Evolutionary conservation across 768 basidiomycete genomes (phyloP), one percentile per base, ranked within the genome.

Genomic region (Auricularia heimuer): DNA sequence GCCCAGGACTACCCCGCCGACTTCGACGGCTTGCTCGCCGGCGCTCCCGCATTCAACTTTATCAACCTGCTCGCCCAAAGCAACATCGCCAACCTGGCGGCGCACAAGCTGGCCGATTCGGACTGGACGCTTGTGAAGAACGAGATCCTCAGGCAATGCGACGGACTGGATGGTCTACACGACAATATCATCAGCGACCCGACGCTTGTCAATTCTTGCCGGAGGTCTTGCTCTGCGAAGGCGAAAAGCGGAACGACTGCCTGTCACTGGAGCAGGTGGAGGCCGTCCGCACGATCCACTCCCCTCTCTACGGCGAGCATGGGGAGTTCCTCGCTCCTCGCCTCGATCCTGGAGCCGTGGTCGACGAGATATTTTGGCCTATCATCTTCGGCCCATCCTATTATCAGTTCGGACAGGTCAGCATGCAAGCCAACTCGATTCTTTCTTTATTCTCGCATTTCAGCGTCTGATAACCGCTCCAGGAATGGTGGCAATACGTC

Each of bases 11-110:
- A 71, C 45, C 75, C 75, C 0, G 73, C 73, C 2, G 75, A 75
- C 60, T 75, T 75, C 63, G 73, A 74, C 61, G 74, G 73, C 35
- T 67, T 74, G 68, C 69, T 75, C 51, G 70, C 73, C 39, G 74
- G 74, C 3, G 69, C 73, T n/a, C 74, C 74, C 6, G 74, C 73
- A 51, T 68, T 70, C 58, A 71, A 70, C 36, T 62, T 70, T 14
- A 67, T 42, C 8, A 7, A 14, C 4, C 12, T 42, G 8, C 7
- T 42, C 39, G 39, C 8, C 39, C 39, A 42, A 14, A 42, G 39
- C 39, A 14, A 7, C 8, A 42, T 42, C 2, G 39, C 39, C 39
- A 42, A 42, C 39, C 39, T 42, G 8, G 39, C 39, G 0, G 7
- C 39, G 39, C 39, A 42, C 12, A 14, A 7, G 39, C 39, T 42